Evolutionary conservation across 1,139 yeast species (phyloP).

Genomic region (Blastobotrys illinoisensis): DNA sequence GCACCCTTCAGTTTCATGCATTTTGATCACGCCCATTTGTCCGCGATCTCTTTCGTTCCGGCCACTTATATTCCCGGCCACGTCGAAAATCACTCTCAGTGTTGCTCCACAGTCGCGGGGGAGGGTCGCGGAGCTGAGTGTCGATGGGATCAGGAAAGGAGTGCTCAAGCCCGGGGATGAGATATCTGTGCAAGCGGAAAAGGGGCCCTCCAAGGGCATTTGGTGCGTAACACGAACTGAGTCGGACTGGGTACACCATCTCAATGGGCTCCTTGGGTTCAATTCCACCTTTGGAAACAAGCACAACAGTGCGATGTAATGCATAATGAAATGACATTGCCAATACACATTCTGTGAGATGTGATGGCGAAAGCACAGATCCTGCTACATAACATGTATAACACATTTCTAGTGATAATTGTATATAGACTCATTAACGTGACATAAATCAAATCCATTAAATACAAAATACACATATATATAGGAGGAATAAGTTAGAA

Average conservation of each 20-base stretch:
- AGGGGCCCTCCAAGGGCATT: constrained; percentile 50
- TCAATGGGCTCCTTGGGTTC: constrained; percentile 83
- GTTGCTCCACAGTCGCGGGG: constrained; percentile 40
- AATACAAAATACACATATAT: not conserved
- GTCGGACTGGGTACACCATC: constrained; percentile 87
- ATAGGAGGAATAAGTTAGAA: constrained; percentile 10
- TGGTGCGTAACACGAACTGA: constrained; percentile 83
- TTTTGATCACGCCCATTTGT: constrained; percentile 85
- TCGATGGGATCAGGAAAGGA: constrained; percentile 77
- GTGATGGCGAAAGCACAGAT: too few relatives aligned
- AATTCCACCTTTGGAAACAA: constrained; percentile 62
- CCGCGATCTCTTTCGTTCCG: constrained; percentile 85
- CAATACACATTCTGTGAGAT: too few relatives aligned
- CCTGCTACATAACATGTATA: too few relatives aligned
- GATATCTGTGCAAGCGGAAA: constrained; percentile 49
- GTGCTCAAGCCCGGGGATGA: constrained; percentile 71
- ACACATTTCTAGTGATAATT: too few relatives aligned
- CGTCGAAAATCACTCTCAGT: constrained; percentile 61
- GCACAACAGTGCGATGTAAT: not conserved
- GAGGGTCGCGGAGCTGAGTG: constrained; percentile 42
- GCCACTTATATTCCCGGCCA: constrained; percentile 74
- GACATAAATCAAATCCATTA: not conserved
- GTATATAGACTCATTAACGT: too few relatives aligned
- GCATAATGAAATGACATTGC: too few relatives aligned
- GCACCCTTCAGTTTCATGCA: constrained; percentile 81